phyloP scores from a whole-genome alignment of 345 rosid species.

The Hibiscus syriacus region DNA sequence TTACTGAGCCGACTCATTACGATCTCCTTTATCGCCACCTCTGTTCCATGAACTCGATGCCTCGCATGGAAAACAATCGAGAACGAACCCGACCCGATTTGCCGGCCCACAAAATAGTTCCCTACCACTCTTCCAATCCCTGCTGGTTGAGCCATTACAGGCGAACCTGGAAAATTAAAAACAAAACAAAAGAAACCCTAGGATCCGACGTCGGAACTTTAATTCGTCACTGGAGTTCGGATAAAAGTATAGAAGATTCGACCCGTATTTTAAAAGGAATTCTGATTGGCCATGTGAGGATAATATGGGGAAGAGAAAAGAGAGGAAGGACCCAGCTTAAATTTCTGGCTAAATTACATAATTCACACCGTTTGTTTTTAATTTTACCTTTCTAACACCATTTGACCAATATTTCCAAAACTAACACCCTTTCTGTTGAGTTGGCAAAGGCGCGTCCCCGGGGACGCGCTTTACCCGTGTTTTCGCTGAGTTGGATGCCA shows the following conservation, averaged over 20 bases:
- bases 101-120: slow-evolving; percentile 64
- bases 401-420: no score
- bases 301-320: neutral
- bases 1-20: slow-evolving; percentile 48
- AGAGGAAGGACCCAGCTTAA: slow-evolving; percentile 2
- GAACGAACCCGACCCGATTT: slow-evolving; percentile 97
- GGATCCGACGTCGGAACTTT: slow-evolving; percentile 16
- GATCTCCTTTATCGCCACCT: slow-evolving; percentile 96
- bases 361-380: no score
- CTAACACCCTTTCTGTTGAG: no score
- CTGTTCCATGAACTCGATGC: slow-evolving; percentile 81
- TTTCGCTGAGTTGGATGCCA: no score
- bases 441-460: no score
- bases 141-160: slow-evolving; percentile 55
- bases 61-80: slow-evolving; percentile 91
- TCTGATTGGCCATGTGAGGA: slow-evolving; percentile 21
- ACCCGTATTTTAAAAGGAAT: slow-evolving; percentile 23
- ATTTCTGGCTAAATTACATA: no score
- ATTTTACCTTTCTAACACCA: no score
- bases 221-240: neutral
- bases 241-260: slow-evolving; percentile 26
- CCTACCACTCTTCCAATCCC: slow-evolving; percentile 76
- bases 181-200: slow-evolving; percentile 15
- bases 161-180: neutral
- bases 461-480: no score